phyloP scores from a whole-genome alignment of 495 filamentous ascomycete genomes.

The Neurospora terricola region DNA sequence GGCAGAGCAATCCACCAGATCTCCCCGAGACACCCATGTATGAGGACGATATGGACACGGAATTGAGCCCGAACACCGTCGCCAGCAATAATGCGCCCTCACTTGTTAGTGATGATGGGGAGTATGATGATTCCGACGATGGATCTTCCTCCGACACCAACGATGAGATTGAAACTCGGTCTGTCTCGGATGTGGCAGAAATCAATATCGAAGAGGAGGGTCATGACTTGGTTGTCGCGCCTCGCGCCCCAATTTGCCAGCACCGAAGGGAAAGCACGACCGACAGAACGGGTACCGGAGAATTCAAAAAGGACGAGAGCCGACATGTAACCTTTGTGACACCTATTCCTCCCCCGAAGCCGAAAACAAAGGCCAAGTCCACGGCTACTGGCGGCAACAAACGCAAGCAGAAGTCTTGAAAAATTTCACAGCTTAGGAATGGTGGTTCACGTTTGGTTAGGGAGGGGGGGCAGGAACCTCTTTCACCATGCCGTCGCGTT shows the following conservation, averaged over 20 bases:
- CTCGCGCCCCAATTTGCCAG: constrained; percentile 27
- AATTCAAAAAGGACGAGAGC: constrained; percentile 34
- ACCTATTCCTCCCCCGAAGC: constrained; percentile 25
- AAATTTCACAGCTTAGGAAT: neutral
- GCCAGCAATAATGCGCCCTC: constrained; percentile 75
- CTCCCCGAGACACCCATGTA: constrained; percentile 33
- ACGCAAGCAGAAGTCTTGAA: constrained; percentile 18
- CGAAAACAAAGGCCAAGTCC: constrained; percentile 13
- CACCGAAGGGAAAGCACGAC: constrained; percentile 13
- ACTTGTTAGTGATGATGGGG: constrained; percentile 77
- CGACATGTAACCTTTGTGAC: constrained; percentile 39
- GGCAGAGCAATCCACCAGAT: constrained; percentile 9
- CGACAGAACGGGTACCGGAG: constrained; percentile 9
- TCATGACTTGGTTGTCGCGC: constrained; percentile 23
- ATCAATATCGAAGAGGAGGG: constrained; percentile 36
- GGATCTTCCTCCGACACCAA: constrained; percentile 35
- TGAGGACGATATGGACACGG: constrained; percentile 44
- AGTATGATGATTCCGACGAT: constrained; percentile 53
- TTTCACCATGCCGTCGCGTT: neutral
- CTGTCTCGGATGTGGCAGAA: constrained; percentile 40
- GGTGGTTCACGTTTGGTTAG: neutral
- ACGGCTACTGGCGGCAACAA: constrained; percentile 5
- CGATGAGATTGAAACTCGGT: constrained; percentile 30
- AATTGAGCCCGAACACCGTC: constrained; percentile 70
- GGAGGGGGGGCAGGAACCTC: neutral